Base-by-base conservation (phyloP, 441 rosid genomes). In the Erodium chrysanthum region DNA sequence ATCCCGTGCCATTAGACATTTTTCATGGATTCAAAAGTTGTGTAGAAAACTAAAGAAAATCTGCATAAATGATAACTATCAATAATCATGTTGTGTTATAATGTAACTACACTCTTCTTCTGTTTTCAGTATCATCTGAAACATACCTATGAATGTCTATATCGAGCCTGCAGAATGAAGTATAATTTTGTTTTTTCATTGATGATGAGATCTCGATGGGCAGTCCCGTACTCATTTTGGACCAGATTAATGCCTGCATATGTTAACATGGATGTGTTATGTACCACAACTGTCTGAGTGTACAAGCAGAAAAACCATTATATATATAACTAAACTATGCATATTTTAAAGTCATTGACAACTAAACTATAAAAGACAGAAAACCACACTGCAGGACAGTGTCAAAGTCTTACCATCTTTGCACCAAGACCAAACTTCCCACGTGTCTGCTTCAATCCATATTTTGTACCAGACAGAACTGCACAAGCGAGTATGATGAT, bases 391-490 rank as follows among this genome's bases (percentile, higher is more conserved):
- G 54, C 44, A 62, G 20, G 9, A 35, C 11, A 56, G 29, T 20
- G 42, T 54, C 20, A 66, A 61, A 66, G 68, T 37, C 63, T 75
- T 85, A 94, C 98, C 98, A 94, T 91, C 83, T 94, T 94, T 66
- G 98, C 98, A 64, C 98, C 98, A 70, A 94, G 90, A 75, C 98
- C 98, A 83, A 94, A 94, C 81, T 94, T 94, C 64, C 98, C 98
- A 71, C 97, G 93, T 58, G 98, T 91, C 82, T 94, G 98, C 81
- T 91, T 94, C 78, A 91, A 86, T 70, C 98, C 98, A 83, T 94
- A 94, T 78, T 94, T 94, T 22, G 98, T 94, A 68, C 98, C 98
- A 12, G 98, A 94, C 72, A 94, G 75, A 78, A 91, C 97, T 94
- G 83, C 82, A 75, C 42, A 61, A 74, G 83, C 10, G 69, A 75